Evolutionary conservation across 495 filamentous ascomycete genomes (phyloP).

Genomic region (Bombardia bombarda): DNA sequence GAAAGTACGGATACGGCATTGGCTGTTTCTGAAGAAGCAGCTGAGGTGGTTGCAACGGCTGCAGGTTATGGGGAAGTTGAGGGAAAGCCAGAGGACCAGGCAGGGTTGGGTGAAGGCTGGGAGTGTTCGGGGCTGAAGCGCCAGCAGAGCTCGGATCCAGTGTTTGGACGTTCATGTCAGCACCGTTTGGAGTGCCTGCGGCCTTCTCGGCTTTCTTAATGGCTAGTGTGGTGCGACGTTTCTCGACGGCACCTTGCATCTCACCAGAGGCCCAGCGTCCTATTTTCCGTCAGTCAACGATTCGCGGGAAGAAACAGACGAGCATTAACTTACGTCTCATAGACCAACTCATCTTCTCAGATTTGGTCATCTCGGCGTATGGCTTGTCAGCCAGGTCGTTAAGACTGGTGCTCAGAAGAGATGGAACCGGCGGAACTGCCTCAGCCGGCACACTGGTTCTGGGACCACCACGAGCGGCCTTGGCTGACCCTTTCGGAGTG

Average conservation of each 20-base stretch:
- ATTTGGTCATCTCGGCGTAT: slow-evolving; percentile 43
- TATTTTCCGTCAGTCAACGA: slow-evolving; percentile 20
- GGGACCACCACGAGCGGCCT: slow-evolving; percentile 7
- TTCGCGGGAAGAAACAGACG: neutral
- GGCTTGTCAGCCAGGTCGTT: slow-evolving; percentile 26
- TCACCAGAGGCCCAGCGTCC: slow-evolving; percentile 43
- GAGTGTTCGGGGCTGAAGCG: slow-evolving; percentile 11
- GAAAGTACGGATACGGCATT: neutral
- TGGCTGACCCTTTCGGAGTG: slow-evolving; percentile 10
- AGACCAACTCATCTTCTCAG: slow-evolving; percentile 43
- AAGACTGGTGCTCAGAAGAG: neutral
- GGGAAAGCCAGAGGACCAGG: slow-evolving; percentile 8
- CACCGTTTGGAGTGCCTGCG: neutral
- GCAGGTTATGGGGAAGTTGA: neutral
- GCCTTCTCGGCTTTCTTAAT: slow-evolving; percentile 36
- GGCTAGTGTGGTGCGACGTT: slow-evolving; percentile 41
- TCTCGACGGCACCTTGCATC: slow-evolving; percentile 40
- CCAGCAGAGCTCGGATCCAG: slow-evolving; percentile 11
- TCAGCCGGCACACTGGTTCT: slow-evolving; percentile 4
- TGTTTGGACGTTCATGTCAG: slow-evolving; percentile 4
- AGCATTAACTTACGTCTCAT: slow-evolving; percentile 36
- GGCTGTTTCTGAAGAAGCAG: slow-evolving; percentile 3
- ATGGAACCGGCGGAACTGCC: neutral
- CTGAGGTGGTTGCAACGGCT: slow-evolving; percentile 1
- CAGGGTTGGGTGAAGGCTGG: slow-evolving; percentile 5